phyloP scores from a whole-genome alignment of 164 flowering plant genomes.

The Malania oleifera region DNA sequence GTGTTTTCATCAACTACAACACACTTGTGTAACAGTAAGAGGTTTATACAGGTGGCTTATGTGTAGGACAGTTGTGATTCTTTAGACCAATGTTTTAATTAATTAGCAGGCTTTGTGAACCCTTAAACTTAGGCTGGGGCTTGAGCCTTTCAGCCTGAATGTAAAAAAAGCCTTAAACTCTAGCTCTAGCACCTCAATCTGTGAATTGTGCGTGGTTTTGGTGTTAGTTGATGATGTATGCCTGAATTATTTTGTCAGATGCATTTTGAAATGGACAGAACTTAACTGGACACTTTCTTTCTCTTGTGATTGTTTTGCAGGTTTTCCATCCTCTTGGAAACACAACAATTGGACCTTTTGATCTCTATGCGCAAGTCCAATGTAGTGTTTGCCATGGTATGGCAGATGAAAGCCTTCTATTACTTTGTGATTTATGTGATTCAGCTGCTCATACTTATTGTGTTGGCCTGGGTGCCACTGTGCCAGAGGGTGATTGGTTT shows the following conservation, averaged over 20 bases:
- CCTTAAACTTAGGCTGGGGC: too few relatives aligned
- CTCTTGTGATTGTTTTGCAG: conserved; percentile 23
- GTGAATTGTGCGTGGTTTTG: too few relatives aligned
- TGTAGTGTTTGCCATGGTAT: conserved; percentile 47
- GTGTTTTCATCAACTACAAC: too few relatives aligned
- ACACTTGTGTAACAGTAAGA: too few relatives aligned
- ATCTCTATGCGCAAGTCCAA: conserved; percentile 38
- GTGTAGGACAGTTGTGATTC: too few relatives aligned
- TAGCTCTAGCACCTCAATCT: too few relatives aligned
- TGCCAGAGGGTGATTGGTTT: conserved; percentile 88
- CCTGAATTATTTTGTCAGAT: background rate
- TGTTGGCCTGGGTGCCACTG: conserved; percentile 63
- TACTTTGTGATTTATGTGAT: conserved; percentile 83
- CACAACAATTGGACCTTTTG: conserved; percentile 32
- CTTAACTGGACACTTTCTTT: background rate
- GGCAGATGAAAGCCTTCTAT: conserved; percentile 45
- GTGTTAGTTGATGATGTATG: background rate
- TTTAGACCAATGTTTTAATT: too few relatives aligned
- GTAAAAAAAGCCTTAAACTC: too few relatives aligned
- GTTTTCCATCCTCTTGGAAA: conserved; percentile 41
- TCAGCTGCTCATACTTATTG: conserved; percentile 73
- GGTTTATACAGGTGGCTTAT: too few relatives aligned
- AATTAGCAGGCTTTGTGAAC: too few relatives aligned
- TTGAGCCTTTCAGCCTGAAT: too few relatives aligned
- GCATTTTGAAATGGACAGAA: background rate